phyloP scores from a whole-genome alignment of 441 rosid species.

The Populus hybrid region DNA sequence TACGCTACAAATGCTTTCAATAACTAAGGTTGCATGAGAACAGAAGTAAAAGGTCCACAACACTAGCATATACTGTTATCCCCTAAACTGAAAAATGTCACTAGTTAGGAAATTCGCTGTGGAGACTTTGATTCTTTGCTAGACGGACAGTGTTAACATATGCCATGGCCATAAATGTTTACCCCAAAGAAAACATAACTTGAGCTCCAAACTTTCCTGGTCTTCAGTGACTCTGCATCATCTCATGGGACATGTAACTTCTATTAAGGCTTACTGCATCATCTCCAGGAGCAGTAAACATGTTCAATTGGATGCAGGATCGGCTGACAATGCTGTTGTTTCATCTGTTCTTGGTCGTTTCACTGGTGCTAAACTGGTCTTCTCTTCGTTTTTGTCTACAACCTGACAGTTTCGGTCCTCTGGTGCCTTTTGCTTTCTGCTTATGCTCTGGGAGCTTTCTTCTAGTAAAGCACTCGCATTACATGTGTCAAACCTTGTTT shows the following conservation, averaged over 20 bases:
- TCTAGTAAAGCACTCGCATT: conserved; percentile 7
- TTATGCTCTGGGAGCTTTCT: conserved; percentile 1
- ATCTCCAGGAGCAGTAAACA: not conserved
- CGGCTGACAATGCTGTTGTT: conserved; percentile 5
- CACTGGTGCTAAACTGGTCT: conserved; percentile 15
- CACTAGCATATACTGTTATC: conserved; percentile 7
- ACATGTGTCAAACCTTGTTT: conserved; percentile 12
- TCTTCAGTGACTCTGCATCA: conserved; percentile 5
- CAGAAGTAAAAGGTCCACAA: conserved; percentile 3
- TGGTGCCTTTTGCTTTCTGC: conserved; percentile 30
- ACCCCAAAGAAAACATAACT: not conserved
- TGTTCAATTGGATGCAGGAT: not conserved
- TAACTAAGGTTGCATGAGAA: conserved; percentile 10
- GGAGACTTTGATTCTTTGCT: conserved; percentile 6
- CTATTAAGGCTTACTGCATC: not conserved
- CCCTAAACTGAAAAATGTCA: conserved; percentile 1
- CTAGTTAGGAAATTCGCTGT: conserved; percentile 1
- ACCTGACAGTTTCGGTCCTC: conserved; percentile 17
- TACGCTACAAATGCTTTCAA: not conserved
- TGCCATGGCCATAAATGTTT: not conserved
- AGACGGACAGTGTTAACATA: not conserved
- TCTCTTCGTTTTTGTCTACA: conserved; percentile 15
- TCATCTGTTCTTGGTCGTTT: conserved; percentile 38
- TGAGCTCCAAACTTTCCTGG: conserved; percentile 11
- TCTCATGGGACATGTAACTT: conserved; percentile 2